These are phyloP conservation scores for Stenogyne calaminthoides DNA, from an alignment of 305 asterid genomes.

Conservation along the genomic window DNA sequence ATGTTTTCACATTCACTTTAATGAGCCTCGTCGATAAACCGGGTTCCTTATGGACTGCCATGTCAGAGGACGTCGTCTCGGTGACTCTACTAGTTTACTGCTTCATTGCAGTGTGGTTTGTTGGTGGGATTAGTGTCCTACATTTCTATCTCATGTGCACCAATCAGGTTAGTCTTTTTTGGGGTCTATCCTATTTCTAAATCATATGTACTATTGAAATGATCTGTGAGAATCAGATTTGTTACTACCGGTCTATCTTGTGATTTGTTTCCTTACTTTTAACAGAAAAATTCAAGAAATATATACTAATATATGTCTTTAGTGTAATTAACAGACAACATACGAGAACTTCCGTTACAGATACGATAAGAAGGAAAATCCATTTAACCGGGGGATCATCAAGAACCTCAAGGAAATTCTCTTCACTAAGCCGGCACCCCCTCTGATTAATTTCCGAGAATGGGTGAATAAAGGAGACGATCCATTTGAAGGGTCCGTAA, in stretches of 20 bases:
- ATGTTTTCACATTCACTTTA: constrained; percentile 71
- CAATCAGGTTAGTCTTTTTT: constrained; percentile 38
- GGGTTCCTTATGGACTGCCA: constrained; percentile 48
- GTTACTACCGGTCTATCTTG: too few relatives aligned
- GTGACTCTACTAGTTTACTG: constrained; percentile 59
- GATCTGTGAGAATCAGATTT: too few relatives aligned
- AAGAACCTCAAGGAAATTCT: constrained; percentile 59
- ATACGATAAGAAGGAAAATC: constrained; percentile 76
- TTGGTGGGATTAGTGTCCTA: constrained; percentile 80
- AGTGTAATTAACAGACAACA: constrained; percentile 55
- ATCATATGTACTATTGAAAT: neutral
- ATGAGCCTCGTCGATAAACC: constrained; percentile 44
- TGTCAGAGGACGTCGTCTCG: constrained; percentile 53
- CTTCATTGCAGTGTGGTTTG: constrained; percentile 83
- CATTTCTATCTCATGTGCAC: constrained; percentile 84
- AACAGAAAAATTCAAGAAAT: neutral
- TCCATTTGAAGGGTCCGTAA: constrained; percentile 41
- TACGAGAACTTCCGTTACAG: constrained; percentile 78
- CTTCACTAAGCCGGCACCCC: constrained; percentile 48
- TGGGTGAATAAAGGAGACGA: constrained; percentile 62
- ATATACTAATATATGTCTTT: constrained; percentile 5
- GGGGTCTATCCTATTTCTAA: neutral
- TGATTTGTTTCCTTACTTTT: too few relatives aligned
- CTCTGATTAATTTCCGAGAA: constrained; percentile 65
- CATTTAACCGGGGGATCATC: constrained; percentile 56